Base-by-base conservation (phyloP, 2,329 filamentous ascomycete genomes). In the Ophiocordyceps camponoti-saundersi region DNA sequence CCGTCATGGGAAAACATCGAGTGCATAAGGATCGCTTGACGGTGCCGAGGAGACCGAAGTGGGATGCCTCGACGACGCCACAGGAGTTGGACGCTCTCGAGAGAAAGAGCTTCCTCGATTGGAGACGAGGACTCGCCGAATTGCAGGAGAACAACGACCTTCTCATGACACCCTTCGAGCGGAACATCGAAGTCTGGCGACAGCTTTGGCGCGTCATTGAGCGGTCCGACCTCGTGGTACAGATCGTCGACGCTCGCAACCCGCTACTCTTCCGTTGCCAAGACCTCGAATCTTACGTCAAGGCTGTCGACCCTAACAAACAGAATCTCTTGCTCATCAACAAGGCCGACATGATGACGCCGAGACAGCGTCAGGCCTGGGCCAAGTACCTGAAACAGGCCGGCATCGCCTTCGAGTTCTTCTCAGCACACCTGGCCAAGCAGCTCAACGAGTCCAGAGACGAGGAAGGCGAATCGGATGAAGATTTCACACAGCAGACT, bases 261-360 rank as follows among this genome's bases (percentile, higher is more conserved):
- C 92, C 92, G 2, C 70, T 98, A 18, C 75, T 96, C 55, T 98
- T 96, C 68, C 79, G 93, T 48, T 95, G 85, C 6, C 90, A 93
- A 55, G 92, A 98, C 69, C 66, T 98, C 50, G 92, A 96, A 60
- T 73, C 71, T 53, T 98, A 98, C 55, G 92, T 98, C 57, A 93
- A 95, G 66, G 87, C 93, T 55, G 83, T 96, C 23, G 84, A 94
- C 57, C 66, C 79, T 2, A 81, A 79, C 60, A 96, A 98, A 70
- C 77, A 88, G 61, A 98, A 96, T 61, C 60, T 98, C 58, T 64
- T 98, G 48, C 71, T 98, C 47, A 90, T 98, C 59, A 98, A 98
- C 72, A 98, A 98, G 72, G 89, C 92, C 43, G 92, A 98, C 66
- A 95, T 98, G 92, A 89, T 98, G 85, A 94, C 89, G 1, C 64